These are phyloP conservation scores for Lunularia cruciata DNA, from an alignment of 225 moss, liverwort and hornwort species.

Conservation along the genomic window DNA sequence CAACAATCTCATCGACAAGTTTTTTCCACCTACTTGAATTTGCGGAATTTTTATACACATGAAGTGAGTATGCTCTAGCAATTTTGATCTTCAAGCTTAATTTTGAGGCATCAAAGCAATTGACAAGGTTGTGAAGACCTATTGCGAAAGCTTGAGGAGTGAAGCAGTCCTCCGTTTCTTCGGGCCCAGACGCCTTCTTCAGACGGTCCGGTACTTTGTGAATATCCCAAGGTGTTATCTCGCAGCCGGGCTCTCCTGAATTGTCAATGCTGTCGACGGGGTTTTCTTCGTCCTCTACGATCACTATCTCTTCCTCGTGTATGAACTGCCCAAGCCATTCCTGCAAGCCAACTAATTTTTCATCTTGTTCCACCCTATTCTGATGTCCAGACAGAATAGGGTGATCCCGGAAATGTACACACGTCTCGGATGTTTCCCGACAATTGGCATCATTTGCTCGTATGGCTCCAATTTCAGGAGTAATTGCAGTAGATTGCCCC, in stretches of 20 bases:
- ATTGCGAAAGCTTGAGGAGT: background rate
- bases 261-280: too few species aligned
- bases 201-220: background rate
- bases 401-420: too few species aligned
- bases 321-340: background rate
- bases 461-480: too few species aligned
- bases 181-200: background rate
- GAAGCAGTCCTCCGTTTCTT: background rate
- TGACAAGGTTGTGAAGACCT: background rate
- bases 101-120: background rate
- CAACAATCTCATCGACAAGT: background rate
- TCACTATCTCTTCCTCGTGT: background rate
- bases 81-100: background rate
- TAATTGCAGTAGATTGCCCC: too few species aligned
- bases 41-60: background rate
- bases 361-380: too few species aligned
- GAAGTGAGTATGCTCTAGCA: background rate
- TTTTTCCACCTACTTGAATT: background rate
- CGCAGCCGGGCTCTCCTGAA: too few species aligned
- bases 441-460: too few species aligned
- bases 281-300: background rate
- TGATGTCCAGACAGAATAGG: too few species aligned
- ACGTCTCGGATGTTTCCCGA: too few species aligned
- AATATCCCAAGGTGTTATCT: too few species aligned
- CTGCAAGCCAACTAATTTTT: too few species aligned